phyloP scores from a whole-genome alignment of 2,329 filamentous ascomycete species.

The Talaromyces albobiverticillius region DNA sequence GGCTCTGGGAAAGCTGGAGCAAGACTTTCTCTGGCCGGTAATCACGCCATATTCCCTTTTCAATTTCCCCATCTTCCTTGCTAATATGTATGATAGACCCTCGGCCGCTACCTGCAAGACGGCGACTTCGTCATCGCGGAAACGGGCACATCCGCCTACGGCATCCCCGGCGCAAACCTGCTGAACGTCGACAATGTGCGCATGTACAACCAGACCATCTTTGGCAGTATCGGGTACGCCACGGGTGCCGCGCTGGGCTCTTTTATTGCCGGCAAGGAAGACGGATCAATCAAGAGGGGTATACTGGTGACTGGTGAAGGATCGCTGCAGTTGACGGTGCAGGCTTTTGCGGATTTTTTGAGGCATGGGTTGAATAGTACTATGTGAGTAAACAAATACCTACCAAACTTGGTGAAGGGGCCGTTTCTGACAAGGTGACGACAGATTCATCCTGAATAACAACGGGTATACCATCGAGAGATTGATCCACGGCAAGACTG shows the following conservation, averaged over 20 bases:
- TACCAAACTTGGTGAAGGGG: no score
- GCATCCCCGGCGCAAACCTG: slow-evolving; percentile 6
- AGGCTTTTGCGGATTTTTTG: slow-evolving; percentile 8
- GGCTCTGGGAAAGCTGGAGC: not conserved
- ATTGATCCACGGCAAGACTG: slow-evolving; percentile 42
- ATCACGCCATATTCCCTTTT: not conserved
- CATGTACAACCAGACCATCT: slow-evolving; percentile 25
- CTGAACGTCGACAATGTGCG: not conserved
- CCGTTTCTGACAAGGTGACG: no score
- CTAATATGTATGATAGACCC: not conserved
- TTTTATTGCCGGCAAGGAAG: slow-evolving; percentile 21
- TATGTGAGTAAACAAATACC: slow-evolving; percentile 7
- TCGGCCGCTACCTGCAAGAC: slow-evolving; percentile 1
- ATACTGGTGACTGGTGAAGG: slow-evolving; percentile 13
- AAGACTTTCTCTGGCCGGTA: slow-evolving; percentile 12
- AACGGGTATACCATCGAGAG: slow-evolving; percentile 48
- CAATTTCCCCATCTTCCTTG: no score
- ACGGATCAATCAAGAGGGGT: slow-evolving; percentile 7
- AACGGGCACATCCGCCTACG: slow-evolving; percentile 9
- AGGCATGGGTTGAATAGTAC: slow-evolving; percentile 4
- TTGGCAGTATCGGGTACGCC: slow-evolving; percentile 28
- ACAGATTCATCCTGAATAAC: slow-evolving; percentile 46
- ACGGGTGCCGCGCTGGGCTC: slow-evolving; percentile 23
- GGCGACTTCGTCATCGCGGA: slow-evolving; percentile 11
- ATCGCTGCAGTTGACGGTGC: slow-evolving; percentile 13